phyloP scores from a whole-genome alignment of 345 rosid genomes.

The Eucalyptus regnans region DNA sequence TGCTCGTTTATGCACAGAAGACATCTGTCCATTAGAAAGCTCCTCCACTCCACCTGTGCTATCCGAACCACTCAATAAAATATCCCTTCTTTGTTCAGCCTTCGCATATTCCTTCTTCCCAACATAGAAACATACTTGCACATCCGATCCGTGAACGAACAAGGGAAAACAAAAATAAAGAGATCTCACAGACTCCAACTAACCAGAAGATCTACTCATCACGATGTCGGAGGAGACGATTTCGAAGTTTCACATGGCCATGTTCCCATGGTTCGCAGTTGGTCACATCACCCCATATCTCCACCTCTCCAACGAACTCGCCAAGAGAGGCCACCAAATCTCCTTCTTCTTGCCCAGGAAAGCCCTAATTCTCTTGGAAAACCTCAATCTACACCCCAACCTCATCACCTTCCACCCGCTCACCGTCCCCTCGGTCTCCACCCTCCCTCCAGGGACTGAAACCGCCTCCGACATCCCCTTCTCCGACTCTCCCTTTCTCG shows the following conservation, averaged over 20 bases:
- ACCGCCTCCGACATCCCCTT: constrained; percentile 66
- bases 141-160: no score
- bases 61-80: no score
- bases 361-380: constrained; percentile 17
- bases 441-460: constrained; percentile 63
- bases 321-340: constrained; percentile 27
- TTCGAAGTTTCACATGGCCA: constrained; percentile 12
- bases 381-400: constrained; percentile 20
- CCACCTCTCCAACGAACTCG: constrained; percentile 47
- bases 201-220: background rate
- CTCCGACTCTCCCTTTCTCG: constrained; percentile 20
- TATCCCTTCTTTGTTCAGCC: no score
- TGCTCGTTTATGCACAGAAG: no score
- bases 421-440: constrained; percentile 24
- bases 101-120: no score
- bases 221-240: background rate
- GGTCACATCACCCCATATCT: constrained; percentile 57
- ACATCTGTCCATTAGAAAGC: no score
- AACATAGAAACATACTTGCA: no score
- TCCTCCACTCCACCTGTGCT: no score
- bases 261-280: constrained; percentile 55
- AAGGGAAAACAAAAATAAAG: background rate
- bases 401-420: constrained; percentile 21
- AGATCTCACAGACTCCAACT: background rate
- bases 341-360: constrained; percentile 40